Conservation (phyloP, 257 asterid genomes). For the Oldenlandia corymbosa region DNA sequence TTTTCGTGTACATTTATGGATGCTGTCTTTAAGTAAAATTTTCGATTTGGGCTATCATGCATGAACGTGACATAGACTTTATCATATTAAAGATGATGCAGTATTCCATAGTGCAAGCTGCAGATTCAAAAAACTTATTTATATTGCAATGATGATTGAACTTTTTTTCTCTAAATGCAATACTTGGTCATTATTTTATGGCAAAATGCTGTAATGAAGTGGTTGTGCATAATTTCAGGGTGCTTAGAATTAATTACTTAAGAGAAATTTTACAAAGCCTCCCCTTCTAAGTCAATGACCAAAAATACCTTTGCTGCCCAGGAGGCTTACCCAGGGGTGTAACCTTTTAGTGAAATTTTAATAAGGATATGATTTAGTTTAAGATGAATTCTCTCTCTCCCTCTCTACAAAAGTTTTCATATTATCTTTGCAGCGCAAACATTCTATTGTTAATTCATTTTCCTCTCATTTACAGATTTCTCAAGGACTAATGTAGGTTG, state of each 20-base stretch:
- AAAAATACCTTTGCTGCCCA: too few species aligned
- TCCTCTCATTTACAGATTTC: slow-evolving; percentile 42
- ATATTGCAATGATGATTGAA: not conserved
- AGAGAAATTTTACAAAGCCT: not conserved
- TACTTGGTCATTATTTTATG: not conserved
- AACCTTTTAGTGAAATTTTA: not conserved
- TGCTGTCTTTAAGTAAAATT: too few species aligned
- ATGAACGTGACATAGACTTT: not conserved
- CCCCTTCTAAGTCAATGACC: too few species aligned
- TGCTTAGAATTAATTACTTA: not conserved
- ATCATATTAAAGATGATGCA: too few species aligned
- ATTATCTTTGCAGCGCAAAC: not conserved
- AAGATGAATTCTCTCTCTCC: not conserved
- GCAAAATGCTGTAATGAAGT: not conserved
- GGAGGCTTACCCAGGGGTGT: too few species aligned
- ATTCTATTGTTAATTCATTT: not conserved
- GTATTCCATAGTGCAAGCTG: too few species aligned
- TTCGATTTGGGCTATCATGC: too few species aligned
- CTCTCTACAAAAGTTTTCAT: not conserved
- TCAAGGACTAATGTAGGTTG: slow-evolving; percentile 42
- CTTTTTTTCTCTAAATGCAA: not conserved
- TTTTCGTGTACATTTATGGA: too few species aligned
- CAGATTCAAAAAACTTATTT: too few species aligned
- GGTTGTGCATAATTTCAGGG: not conserved
- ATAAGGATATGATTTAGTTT: not conserved